Evolutionary conservation across 305 asterid species (phyloP).

Genomic region (Plantago coronopus): DNA sequence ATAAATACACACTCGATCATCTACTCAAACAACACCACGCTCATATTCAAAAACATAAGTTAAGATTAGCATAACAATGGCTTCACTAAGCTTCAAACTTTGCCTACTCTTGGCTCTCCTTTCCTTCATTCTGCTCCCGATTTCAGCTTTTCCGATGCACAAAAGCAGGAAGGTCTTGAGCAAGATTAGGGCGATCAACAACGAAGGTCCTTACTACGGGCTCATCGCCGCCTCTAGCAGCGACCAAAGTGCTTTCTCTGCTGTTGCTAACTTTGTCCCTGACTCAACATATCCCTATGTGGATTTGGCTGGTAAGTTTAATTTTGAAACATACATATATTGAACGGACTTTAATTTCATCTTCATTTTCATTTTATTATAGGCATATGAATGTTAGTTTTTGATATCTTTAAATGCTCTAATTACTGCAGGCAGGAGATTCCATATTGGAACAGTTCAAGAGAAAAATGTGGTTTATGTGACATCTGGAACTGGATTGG

Average conservation of each 20-base stretch:
- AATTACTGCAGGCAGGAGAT: conserved; percentile 41
- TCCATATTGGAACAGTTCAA: conserved; percentile 39
- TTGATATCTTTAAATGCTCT: too few relatives aligned
- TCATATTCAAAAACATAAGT: too few relatives aligned
- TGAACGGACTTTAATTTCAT: too few relatives aligned
- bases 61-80: conserved; percentile 11
- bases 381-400: too few relatives aligned
- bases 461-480: conserved; percentile 46
- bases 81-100: conserved; percentile 4
- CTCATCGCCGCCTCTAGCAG: conserved; percentile 43
- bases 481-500: conserved; percentile 43
- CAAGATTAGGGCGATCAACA: conserved; percentile 27
- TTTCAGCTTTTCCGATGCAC: conserved; percentile 20
- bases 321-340: too few relatives aligned
- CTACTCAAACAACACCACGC: too few relatives aligned
- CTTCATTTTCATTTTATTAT: too few relatives aligned
- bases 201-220: conserved; percentile 46
- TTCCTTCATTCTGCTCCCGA: conserved; percentile 23
- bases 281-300: conserved; percentile 36
- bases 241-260: conserved; percentile 49
- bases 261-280: conserved; percentile 33
- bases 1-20: too few relatives aligned
- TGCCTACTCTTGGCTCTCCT: neutral
- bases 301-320: conserved; percentile 45
- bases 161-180: conserved; percentile 19